phyloP scores from a whole-genome alignment of 106 monocot species.

The Ottelia alismoides region DNA sequence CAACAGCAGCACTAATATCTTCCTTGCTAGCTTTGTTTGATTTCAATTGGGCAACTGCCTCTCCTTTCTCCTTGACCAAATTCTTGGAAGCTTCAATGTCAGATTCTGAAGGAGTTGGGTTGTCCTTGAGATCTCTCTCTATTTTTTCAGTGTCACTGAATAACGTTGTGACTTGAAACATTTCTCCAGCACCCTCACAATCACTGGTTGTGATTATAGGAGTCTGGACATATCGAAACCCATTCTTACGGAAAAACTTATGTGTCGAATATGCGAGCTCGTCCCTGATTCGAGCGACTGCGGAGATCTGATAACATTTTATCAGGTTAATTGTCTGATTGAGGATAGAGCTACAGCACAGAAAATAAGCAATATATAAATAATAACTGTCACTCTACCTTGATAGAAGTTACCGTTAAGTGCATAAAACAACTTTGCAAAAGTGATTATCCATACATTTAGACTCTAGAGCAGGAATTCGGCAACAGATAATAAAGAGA shows the following conservation, averaged over 20 bases:
- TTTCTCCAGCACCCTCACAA: slow-evolving; percentile 1
- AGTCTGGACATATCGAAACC: slow-evolving; percentile 52
- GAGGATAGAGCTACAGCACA: no score
- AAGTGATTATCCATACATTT: no score
- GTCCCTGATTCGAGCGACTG: slow-evolving; percentile 33
- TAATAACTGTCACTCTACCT: no score
- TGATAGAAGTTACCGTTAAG: no score
- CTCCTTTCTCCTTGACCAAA: slow-evolving; percentile 39
- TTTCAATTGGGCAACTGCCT: slow-evolving; percentile 38
- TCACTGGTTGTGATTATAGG: slow-evolving; percentile 40
- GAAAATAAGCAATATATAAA: no score
- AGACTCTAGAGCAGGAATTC: no score
- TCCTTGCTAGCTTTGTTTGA: slow-evolving; percentile 51
- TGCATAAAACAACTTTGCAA: no score
- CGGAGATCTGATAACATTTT: no score
- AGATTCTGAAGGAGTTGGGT: no score
- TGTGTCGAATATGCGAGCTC: slow-evolving; percentile 22
- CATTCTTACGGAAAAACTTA: slow-evolving; percentile 47
- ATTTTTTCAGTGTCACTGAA: slow-evolving; percentile 13
- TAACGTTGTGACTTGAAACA: slow-evolving; percentile 33
- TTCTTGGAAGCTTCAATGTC: slow-evolving; percentile 26
- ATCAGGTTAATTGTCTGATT: no score
- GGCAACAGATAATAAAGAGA: no score
- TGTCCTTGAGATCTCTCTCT: slow-evolving; percentile 5
- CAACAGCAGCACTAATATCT: slow-evolving; percentile 30